Evolutionary conservation across 1,284 basidiomycete genomes (phyloP).

Genomic region (Serendipita sp.): DNA sequence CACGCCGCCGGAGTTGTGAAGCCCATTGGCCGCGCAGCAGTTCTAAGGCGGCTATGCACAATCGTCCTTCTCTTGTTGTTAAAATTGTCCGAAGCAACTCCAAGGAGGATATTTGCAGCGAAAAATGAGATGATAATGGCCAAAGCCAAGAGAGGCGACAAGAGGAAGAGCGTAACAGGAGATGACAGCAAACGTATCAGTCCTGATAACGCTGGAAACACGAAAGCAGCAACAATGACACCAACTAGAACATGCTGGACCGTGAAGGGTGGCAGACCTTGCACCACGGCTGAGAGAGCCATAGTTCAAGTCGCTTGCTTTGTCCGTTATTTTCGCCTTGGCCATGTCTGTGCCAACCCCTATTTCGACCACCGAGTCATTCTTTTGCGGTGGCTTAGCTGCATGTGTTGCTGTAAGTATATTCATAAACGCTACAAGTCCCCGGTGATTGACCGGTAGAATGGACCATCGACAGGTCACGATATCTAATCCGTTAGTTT

Average conservation of each 20-base stretch:
- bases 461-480: slow-evolving; percentile 41
- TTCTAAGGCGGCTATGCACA: slow-evolving; percentile 26
- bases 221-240: slow-evolving; percentile 28
- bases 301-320: background rate
- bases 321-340: background rate
- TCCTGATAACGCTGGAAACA: slow-evolving; percentile 24
- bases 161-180: slow-evolving; percentile 46
- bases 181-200: slow-evolving; percentile 21
- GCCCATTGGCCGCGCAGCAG: slow-evolving; percentile 51
- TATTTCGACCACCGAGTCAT: slow-evolving; percentile 60
- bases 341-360: slow-evolving; percentile 16
- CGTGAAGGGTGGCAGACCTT: background rate
- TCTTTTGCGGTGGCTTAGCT: slow-evolving; percentile 75
- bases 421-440: background rate
- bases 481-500: slow-evolving; percentile 47
- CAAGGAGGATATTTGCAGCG: slow-evolving; percentile 38
- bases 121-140: slow-evolving; percentile 37
- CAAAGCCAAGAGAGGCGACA: slow-evolving; percentile 44
- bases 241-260: slow-evolving; percentile 4
- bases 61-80: slow-evolving; percentile 15
- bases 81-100: slow-evolving; percentile 39
- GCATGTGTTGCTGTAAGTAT: slow-evolving; percentile 67
- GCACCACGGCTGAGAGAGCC: background rate
- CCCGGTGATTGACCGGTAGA: background rate
- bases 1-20: slow-evolving; percentile 86